Base-by-base conservation (phyloP, 176 grass and related monocot genomes). In the Bromus sterilis region DNA sequence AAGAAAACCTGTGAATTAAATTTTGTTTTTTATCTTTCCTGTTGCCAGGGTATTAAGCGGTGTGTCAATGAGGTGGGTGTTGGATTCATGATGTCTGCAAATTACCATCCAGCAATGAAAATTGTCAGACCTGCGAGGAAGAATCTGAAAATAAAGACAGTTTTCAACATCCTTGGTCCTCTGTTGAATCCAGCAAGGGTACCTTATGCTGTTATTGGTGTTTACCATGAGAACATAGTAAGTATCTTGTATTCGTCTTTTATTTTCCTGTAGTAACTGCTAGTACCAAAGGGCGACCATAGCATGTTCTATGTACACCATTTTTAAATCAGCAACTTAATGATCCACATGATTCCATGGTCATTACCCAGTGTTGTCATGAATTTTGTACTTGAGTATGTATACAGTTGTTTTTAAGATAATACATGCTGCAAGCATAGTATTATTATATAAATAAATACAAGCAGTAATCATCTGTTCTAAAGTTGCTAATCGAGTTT, bases 61-160 rank as follows among this genome's bases (percentile, higher is more conserved):
- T 99, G 96, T 65, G 88, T 99, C 44, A 91, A 93, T 76, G 91
- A 93, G 77, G 90, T 88, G 20, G 86, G 88, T 18, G 94, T 99
- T 36, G 96, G 91, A 31, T 99, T 99, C 87, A 99, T 99, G 96
- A 99, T 99, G 96, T 71, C 96, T 88, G 89, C 93, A 71, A 91
- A 93, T 88, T 99, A 95, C 75, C 96, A 99, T 67, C 93, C 93
- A 16, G 96, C 93, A 63, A 99, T 99, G 96, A 95, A 95, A 83
- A 88, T 99, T 63, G 96, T 99, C 80, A 81, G 59, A n/a, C 93
- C 89, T 20, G 93, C 96, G 73, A 93, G 93, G 73, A 99, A 88
- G 91, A 95, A 87, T 40, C 87, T 99, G 57, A 96, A 91, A 87
- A 90, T 99, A 80, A 95, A 99, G 89, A 99, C 97, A 14, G 84